Conservation (phyloP, 441 rosid genomes). For the Brassica hybrid region DNA sequence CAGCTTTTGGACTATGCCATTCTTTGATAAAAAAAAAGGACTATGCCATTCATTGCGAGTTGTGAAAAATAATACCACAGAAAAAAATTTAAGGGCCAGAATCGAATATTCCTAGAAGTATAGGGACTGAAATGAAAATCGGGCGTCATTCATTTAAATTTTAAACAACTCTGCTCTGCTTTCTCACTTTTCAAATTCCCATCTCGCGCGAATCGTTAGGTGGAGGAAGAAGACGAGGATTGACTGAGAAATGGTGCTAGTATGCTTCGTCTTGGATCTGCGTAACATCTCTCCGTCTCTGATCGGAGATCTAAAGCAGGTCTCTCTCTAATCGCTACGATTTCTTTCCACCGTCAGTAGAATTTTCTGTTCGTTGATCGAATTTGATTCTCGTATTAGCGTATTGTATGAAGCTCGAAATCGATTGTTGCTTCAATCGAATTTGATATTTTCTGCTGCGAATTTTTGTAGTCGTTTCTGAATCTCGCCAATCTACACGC, state of each 20-base stretch:
- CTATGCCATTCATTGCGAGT: background rate
- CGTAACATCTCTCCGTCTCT: conserved; percentile 61
- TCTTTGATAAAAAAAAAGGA: no score
- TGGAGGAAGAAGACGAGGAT: conserved; percentile 22
- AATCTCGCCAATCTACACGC: conserved; percentile 75
- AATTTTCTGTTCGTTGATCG: conserved; percentile 18
- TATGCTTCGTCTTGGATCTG: conserved; percentile 80
- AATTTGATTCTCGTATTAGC: conserved; percentile 9
- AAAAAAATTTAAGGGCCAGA: background rate
- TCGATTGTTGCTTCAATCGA: conserved; percentile 15
- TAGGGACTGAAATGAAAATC: conserved; percentile 35
- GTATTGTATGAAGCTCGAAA: background rate
- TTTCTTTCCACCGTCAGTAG: background rate
- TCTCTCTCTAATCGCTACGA: conserved; percentile 26
- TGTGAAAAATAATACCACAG: background rate
- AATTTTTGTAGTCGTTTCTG: conserved; percentile 59
- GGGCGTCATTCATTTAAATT: conserved; percentile 10
- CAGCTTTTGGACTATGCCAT: background rate
- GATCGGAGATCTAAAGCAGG: conserved; percentile 77
- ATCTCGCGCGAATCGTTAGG: conserved; percentile 42
- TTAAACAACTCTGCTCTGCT: conserved; percentile 19
- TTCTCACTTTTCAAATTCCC: conserved; percentile 27
- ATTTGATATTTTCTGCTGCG: conserved; percentile 16
- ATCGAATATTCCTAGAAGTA: conserved; percentile 9
- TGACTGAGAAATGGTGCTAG: conserved; percentile 55